Conservation (phyloP, 768 basidiomycete genomes). For the Termitomyces sp. region DNA sequence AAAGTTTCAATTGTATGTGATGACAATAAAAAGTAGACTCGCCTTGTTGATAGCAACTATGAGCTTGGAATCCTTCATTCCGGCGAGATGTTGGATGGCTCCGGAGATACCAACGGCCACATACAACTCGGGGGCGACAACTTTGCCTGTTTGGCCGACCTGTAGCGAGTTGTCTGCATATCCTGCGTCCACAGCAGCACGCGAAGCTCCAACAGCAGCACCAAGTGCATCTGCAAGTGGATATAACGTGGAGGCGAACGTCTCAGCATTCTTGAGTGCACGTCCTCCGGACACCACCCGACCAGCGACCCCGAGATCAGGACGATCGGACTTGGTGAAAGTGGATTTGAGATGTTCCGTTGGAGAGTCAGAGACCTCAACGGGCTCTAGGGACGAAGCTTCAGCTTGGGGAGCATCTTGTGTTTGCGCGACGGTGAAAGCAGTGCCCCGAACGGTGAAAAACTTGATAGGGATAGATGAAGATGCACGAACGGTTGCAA, state of each 20-base stretch:
- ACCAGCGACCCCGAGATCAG: slow-evolving; percentile 82
- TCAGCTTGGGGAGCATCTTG: slow-evolving; percentile 52
- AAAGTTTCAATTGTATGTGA: slow-evolving; percentile 2
- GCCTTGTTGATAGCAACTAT: slow-evolving; percentile 99
- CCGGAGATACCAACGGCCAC: slow-evolving; percentile 97
- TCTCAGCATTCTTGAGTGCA: slow-evolving; percentile 90
- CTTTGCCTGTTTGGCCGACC: slow-evolving; percentile 99
- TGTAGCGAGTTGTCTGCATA: slow-evolving; percentile 97
- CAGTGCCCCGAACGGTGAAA: slow-evolving; percentile 91
- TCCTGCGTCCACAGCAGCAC: slow-evolving; percentile 96
- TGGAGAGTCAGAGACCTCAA: slow-evolving; percentile 50
- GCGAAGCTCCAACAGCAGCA: slow-evolving; percentile 95
- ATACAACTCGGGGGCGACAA: slow-evolving; percentile 95
- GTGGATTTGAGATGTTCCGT: slow-evolving; percentile 68
- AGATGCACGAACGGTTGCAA: slow-evolving; percentile 81
- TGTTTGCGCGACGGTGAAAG: slow-evolving; percentile 64
- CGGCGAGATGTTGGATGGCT: slow-evolving; percentile 97
- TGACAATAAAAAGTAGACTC: slow-evolving; percentile 9
- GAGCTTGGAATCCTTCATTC: slow-evolving; percentile 99
- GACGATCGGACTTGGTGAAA: slow-evolving; percentile 85
- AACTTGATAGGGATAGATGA: slow-evolving; percentile 82
- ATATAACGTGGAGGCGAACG: slow-evolving; percentile 80
- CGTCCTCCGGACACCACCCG: slow-evolving; percentile 94
- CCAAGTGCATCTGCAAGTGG: slow-evolving; percentile 91
- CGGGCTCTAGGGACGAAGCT: slow-evolving; percentile 55